Evolutionary conservation across 2,329 filamentous ascomycete species (phyloP), one percentile per base, ranked within the genome.

Genomic region (Fusarium lyarnte): DNA sequence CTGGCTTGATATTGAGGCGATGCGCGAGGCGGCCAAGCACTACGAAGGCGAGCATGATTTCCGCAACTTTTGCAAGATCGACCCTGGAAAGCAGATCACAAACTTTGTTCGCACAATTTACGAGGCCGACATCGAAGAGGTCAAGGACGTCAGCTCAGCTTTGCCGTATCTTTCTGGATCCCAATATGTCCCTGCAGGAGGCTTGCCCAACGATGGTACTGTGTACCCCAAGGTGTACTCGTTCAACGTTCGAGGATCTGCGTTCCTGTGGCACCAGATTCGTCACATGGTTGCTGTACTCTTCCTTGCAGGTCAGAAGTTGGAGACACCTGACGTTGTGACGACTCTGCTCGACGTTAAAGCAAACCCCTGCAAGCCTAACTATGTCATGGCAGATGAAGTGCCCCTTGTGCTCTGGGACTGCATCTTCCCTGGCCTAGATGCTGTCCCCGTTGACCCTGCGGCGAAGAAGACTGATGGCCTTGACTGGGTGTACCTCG

Each of bases 211-310:
- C 4, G 36, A 59, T 5, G 69, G 41, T 11, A 75, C 63, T 0
- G 69, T 66, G 10, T 78, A 82, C 59, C 87, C 90, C 11, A 93
- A 94, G 78, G 88, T 98, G 19, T 98, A 97, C 84, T 91, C 92
- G 69, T 97, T 99, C 82, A 91, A 92, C 64, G 90, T 99, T 43
- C 90, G 95, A 74, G 96, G 96, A 25, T 94, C 93, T 12, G 96
- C 95, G 4, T 99, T 99, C 82, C 84, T 99, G 51, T 99, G 96
- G 96, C 96, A 99, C 83, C 96, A 99, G 84, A 97, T 99, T 74
- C 91, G 96, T 29, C 94, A 95, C 84, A 95, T 99, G 89, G 91
- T 97, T n/a, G 90, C 92, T 21, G 86, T 98, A 11, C 85, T 99
- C n/a, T 98, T 99, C 84, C 86, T 96, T 16, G 91, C 98, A 13